Conservation (phyloP, 225 moss, liverwort and hornwort genomes). For the Antitrichia curtipendula region DNA sequence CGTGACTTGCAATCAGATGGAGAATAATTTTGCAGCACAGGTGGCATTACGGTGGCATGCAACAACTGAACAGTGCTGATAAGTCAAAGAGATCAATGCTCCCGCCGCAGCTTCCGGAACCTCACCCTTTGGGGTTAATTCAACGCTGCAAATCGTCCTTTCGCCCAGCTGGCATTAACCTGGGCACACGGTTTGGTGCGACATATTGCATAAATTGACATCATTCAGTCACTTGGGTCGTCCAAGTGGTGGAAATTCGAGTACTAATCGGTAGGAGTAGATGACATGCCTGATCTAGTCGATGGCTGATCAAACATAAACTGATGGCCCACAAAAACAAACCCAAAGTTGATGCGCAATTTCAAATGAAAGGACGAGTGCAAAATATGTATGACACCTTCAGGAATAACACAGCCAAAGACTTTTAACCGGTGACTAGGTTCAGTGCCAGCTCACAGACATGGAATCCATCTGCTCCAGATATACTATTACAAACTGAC, state of each 20-base stretch:
- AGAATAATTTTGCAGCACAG: not conserved
- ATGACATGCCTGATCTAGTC: not conserved
- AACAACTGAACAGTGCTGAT: not conserved
- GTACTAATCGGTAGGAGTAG: not conserved
- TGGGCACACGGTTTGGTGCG: not conserved
- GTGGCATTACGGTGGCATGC: not conserved
- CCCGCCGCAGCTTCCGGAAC: not conserved
- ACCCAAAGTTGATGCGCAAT: not conserved
- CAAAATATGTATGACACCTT: not conserved
- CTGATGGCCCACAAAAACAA: not conserved
- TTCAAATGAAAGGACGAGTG: not conserved
- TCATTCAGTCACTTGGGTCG: not conserved
- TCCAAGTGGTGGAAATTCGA: not conserved
- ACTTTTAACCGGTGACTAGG: not conserved
- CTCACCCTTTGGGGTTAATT: not conserved
- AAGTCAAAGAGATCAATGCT: not conserved
- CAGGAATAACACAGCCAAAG: not conserved
- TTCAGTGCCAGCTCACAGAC: not conserved
- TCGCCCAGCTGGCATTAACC: not conserved
- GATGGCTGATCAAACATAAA: not conserved
- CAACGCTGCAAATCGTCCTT: not conserved
- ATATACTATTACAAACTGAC: not conserved
- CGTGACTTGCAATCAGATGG: not conserved
- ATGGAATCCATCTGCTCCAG: not conserved
- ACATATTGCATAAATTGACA: not conserved